phyloP scores from a whole-genome alignment of 371 early-diverging fungal genomes.

The Apophysomyces trapeziformis region DNA sequence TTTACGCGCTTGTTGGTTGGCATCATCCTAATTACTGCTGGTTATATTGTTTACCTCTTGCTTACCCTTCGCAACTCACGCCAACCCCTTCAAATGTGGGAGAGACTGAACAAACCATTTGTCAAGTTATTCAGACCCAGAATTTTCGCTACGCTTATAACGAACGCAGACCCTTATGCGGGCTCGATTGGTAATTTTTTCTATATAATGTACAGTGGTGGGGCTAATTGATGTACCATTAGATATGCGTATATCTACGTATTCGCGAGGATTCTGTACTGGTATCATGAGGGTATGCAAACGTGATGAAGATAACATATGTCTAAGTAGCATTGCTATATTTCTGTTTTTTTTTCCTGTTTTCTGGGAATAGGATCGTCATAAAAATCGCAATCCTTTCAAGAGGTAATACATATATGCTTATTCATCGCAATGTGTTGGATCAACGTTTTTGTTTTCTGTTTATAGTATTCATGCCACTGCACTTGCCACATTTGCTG shows the following conservation, averaged over 20 bases:
- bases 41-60: conserved; percentile 42
- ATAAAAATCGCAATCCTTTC: conserved; percentile 27
- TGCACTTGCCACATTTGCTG: conserved; percentile 65
- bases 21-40: conserved; percentile 34
- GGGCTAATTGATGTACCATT: background rate
- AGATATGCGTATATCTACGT: conserved; percentile 56
- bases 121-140: conserved; percentile 50
- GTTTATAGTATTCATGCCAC: conserved; percentile 55
- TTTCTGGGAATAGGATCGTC: conserved; percentile 24
- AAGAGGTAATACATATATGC: conserved; percentile 22
- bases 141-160: conserved; percentile 42
- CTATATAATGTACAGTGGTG: background rate
- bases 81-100: conserved; percentile 52
- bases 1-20: conserved; percentile 44
- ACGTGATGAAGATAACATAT: background rate
- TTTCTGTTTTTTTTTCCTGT: background rate
- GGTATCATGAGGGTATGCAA: conserved; percentile 53
- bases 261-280: conserved; percentile 52
- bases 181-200: conserved; percentile 46
- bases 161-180: conserved; percentile 48
- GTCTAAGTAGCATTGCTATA: background rate
- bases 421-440: no score
- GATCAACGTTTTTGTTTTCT: background rate
- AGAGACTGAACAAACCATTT: conserved; percentile 47
- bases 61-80: conserved; percentile 43